phyloP scores from a whole-genome alignment of 2,329 filamentous ascomycete species.

The Arthroderma sp. region DNA sequence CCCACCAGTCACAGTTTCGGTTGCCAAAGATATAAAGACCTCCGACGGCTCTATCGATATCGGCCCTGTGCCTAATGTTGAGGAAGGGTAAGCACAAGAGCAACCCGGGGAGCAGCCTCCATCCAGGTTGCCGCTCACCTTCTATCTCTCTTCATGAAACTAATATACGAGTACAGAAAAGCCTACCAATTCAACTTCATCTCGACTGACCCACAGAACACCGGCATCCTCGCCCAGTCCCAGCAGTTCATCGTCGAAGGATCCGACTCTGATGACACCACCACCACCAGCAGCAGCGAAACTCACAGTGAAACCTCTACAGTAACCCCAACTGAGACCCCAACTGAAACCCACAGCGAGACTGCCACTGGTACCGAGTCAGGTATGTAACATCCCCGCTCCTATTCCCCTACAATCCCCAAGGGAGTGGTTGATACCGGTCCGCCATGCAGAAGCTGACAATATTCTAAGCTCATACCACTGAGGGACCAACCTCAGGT shows the following conservation, averaged over 20 bases:
- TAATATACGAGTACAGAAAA: slow-evolving; percentile 11
- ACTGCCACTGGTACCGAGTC: background rate
- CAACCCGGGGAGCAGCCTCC: background rate
- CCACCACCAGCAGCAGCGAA: background rate
- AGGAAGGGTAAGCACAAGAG: slow-evolving; percentile 1
- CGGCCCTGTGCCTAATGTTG: slow-evolving; percentile 1
- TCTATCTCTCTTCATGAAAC: background rate
- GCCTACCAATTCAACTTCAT: slow-evolving; percentile 33
- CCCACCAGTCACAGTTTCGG: slow-evolving; percentile 19
- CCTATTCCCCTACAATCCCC: too few relatives aligned
- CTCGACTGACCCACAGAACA: slow-evolving; percentile 20
- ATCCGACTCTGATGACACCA: background rate
- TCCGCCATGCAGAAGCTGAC: too few relatives aligned
- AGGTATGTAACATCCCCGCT: too few relatives aligned
- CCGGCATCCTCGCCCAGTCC: slow-evolving; percentile 32
- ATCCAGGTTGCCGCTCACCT: background rate
- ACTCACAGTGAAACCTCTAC: background rate
- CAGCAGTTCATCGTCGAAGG: slow-evolving; percentile 19
- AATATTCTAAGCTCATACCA: too few relatives aligned
- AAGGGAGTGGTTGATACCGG: too few relatives aligned
- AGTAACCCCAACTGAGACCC: background rate
- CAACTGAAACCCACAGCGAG: background rate
- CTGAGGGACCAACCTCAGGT: too few relatives aligned
- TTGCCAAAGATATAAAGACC: slow-evolving; percentile 25
- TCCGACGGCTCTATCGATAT: slow-evolving; percentile 13